Conservation (phyloP, 805 yeast species). For the Candida ponderosae region DNA sequence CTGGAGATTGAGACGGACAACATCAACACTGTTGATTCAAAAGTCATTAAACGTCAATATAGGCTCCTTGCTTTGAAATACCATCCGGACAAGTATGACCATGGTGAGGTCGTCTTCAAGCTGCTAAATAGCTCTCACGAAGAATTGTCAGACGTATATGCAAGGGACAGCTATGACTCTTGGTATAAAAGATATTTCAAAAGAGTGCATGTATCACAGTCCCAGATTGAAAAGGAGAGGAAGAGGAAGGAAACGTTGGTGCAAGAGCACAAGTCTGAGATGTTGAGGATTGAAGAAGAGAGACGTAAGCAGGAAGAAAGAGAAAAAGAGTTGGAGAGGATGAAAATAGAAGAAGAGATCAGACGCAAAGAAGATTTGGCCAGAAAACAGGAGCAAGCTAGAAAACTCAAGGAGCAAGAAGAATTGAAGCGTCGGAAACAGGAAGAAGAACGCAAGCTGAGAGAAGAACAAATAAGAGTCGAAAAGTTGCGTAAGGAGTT, state of each 20-base stretch:
- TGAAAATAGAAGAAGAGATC: not conserved
- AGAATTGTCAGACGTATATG: slow-evolving; percentile 1
- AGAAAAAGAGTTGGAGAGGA: not conserved
- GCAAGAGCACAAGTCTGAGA: not conserved
- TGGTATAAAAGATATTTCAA: slow-evolving; percentile 11
- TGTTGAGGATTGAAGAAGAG: not conserved
- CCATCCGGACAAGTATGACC: slow-evolving; percentile 73
- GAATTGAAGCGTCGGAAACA: too few relatives aligned
- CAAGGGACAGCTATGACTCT: slow-evolving; percentile 6
- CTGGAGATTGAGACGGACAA: slow-evolving; percentile 50
- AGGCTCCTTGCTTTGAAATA: slow-evolving; percentile 57
- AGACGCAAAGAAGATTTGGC: slow-evolving; percentile 3
- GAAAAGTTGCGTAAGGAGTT: too few relatives aligned
- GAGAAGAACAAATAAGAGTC: slow-evolving; percentile 8
- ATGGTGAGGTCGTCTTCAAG: slow-evolving; percentile 12
- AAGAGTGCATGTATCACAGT: slow-evolving; percentile 3
- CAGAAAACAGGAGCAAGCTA: slow-evolving; percentile 2
- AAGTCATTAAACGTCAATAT: slow-evolving; percentile 60
- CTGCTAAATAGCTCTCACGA: slow-evolving; percentile 10
- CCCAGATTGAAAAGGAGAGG: slow-evolving; percentile 2
- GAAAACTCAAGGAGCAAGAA: slow-evolving; percentile 1
- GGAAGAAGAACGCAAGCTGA: slow-evolving; percentile 9
- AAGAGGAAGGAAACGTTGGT: not conserved
- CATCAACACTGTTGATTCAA: slow-evolving; percentile 32
- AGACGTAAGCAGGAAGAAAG: not conserved